phyloP scores from a whole-genome alignment of 768 basidiomycete genomes.

The Boletellus ananiceps region DNA sequence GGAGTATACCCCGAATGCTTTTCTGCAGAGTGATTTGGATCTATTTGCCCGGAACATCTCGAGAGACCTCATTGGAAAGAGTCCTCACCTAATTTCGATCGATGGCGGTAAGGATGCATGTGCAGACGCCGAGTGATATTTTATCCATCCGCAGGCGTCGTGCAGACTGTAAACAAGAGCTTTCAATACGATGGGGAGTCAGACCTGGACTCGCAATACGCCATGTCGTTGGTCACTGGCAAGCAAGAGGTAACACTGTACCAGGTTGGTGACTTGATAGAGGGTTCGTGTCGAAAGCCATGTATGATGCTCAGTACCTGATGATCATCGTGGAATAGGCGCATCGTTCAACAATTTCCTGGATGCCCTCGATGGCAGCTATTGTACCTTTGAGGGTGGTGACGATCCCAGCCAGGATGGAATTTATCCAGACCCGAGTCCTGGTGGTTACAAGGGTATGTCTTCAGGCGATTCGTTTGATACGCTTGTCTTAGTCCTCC shows the following conservation, averaged over 20 bases:
- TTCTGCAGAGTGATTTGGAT: constrained; percentile 27
- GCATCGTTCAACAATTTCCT: constrained; percentile 34
- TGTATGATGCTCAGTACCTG: not conserved
- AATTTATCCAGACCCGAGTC: constrained; percentile 22
- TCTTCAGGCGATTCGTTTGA: too few species aligned
- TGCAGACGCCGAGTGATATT: not conserved
- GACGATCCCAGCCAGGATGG: constrained; percentile 28
- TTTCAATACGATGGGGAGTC: constrained; percentile 28
- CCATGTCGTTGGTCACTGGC: constrained; percentile 29
- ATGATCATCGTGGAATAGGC: constrained; percentile 3
- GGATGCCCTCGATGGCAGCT: constrained; percentile 33
- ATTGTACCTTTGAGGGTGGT: constrained; percentile 34
- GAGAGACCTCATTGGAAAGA: constrained; percentile 18
- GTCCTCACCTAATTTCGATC: constrained; percentile 31
- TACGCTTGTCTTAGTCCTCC: too few species aligned
- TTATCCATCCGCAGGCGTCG: constrained; percentile 15
- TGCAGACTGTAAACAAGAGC: constrained; percentile 18
- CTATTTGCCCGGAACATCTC: constrained; percentile 29
- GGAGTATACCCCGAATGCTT: constrained; percentile 34
- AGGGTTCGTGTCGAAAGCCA: constrained; percentile 11
- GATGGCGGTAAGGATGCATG: constrained; percentile 31
- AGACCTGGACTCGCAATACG: constrained; percentile 30
- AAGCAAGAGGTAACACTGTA: constrained; percentile 30
- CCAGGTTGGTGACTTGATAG: constrained; percentile 28
- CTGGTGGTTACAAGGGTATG: constrained; percentile 22